These are phyloP conservation scores for Lachnellula cervina DNA, from an alignment of 2,329 filamentous ascomycete species.

Conservation along the genomic window DNA sequence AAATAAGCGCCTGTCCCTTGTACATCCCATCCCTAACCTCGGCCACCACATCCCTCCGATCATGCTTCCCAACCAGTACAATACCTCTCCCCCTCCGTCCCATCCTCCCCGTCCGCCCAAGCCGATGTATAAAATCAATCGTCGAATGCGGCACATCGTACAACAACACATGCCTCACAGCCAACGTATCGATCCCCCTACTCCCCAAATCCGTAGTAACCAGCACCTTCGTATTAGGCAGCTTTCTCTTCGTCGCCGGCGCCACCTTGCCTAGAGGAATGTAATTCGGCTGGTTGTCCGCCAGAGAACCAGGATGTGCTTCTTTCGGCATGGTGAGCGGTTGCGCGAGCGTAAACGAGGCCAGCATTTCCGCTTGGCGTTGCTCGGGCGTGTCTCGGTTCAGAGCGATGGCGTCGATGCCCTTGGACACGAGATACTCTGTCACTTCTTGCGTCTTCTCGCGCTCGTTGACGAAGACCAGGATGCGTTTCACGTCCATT, in stretches of 20 bases:
- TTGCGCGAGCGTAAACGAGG: constrained; percentile 59
- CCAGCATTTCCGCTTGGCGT: constrained; percentile 71
- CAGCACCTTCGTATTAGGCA: constrained; percentile 81
- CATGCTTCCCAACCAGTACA: constrained; percentile 83
- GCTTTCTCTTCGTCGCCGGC: constrained; percentile 28
- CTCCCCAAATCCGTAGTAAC: constrained; percentile 93
- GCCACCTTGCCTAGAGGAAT: constrained; percentile 25
- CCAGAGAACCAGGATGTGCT: constrained; percentile 36
- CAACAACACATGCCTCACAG: constrained; percentile 84
- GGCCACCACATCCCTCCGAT: constrained; percentile 82
- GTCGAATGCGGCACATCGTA: constrained; percentile 98
- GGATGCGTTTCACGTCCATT: constrained; percentile 72
- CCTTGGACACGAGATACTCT: constrained; percentile 73
- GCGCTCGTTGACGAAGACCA: constrained; percentile 96
- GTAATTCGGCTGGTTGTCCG: constrained; percentile 33
- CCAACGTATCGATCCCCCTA: constrained; percentile 87
- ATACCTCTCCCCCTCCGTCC: constrained; percentile 83
- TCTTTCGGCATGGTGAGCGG: constrained; percentile 33
- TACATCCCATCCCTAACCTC: constrained; percentile 91
- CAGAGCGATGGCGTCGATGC: constrained; percentile 81
- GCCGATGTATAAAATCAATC: constrained; percentile 95
- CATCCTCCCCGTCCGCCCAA: constrained; percentile 90
- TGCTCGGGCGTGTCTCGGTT: constrained; percentile 78
- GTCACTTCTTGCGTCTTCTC: constrained; percentile 81
- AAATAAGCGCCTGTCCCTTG: constrained; percentile 73